These are phyloP conservation scores for Polytrichum commune DNA, from an alignment of 225 moss, liverwort and hornwort genomes.

Conservation along the genomic window DNA sequence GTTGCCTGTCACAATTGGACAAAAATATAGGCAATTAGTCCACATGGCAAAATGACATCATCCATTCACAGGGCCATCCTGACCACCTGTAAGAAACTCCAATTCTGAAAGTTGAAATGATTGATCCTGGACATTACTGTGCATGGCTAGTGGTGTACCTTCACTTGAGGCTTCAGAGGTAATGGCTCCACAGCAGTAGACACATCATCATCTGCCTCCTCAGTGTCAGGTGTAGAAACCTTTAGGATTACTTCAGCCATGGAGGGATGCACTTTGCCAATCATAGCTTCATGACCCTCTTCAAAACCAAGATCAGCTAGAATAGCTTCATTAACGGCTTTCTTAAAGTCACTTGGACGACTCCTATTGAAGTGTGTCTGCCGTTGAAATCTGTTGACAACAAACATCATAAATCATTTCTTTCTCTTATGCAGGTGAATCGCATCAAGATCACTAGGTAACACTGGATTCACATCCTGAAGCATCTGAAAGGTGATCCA, in stretches of 20 bases:
- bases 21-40: neutral
- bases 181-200: conserved; percentile 37
- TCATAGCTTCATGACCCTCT: conserved; percentile 65
- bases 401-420: conserved; percentile 1
- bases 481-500: too few relatives aligned
- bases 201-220: conserved; percentile 70
- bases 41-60: too few relatives aligned
- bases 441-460: too few relatives aligned
- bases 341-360: conserved; percentile 84
- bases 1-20: conserved; percentile 34
- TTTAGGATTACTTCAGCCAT: conserved; percentile 57
- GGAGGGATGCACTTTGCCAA: conserved; percentile 80
- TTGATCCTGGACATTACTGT: neutral
- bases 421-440: neutral
- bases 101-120: too few relatives aligned
- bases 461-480: too few relatives aligned
- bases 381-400: conserved; percentile 62
- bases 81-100: too few relatives aligned
- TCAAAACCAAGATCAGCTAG: conserved; percentile 92
- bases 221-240: conserved; percentile 54
- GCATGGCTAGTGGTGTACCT: conserved; percentile 25
- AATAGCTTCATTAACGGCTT: conserved; percentile 85
- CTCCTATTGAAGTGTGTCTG: conserved; percentile 96
- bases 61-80: too few relatives aligned
- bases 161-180: conserved; percentile 26